These are phyloP conservation scores for Elsinoe necatrix DNA, from an alignment of 2,329 filamentous ascomycete species.

Conservation along the genomic window DNA sequence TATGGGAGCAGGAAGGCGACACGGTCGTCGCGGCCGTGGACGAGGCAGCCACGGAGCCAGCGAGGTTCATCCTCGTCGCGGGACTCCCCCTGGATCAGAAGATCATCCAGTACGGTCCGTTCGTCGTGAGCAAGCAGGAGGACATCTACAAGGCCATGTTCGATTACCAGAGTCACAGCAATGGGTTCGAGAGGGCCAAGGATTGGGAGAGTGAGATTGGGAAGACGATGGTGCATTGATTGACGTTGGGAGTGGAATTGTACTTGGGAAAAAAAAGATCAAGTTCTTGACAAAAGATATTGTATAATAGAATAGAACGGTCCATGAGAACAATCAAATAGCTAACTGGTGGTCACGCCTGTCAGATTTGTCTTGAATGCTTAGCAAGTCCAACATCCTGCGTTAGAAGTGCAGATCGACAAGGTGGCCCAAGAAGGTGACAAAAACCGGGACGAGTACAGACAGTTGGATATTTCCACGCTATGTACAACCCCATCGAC, in stretches of 20 bases:
- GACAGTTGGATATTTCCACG: not conserved
- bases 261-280: not conserved
- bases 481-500: not conserved
- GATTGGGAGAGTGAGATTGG: constrained; percentile 83
- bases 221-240: constrained; percentile 52
- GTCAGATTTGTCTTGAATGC: too few relatives aligned
- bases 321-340: too few relatives aligned
- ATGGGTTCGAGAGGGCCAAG: constrained; percentile 72
- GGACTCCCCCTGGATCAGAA: constrained; percentile 73
- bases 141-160: constrained; percentile 68
- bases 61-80: constrained; percentile 62
- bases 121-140: constrained; percentile 65
- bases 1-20: constrained; percentile 75
- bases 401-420: too few relatives aligned
- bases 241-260: not conserved
- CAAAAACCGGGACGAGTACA: not conserved
- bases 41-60: constrained; percentile 52
- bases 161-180: constrained; percentile 63
- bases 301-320: not conserved
- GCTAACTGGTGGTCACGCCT: too few relatives aligned
- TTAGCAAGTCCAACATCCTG: too few relatives aligned
- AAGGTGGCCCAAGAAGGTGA: not conserved
- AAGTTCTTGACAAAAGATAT: too few relatives aligned
- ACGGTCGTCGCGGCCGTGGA: constrained; percentile 62
- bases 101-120: constrained; percentile 76